Percentiles rank a stretch among this genome's conserved stretches.
Evolutionary conservation across 305 asterid species (phyloP).

Genomic region (Fraxinus nigra): DNA sequence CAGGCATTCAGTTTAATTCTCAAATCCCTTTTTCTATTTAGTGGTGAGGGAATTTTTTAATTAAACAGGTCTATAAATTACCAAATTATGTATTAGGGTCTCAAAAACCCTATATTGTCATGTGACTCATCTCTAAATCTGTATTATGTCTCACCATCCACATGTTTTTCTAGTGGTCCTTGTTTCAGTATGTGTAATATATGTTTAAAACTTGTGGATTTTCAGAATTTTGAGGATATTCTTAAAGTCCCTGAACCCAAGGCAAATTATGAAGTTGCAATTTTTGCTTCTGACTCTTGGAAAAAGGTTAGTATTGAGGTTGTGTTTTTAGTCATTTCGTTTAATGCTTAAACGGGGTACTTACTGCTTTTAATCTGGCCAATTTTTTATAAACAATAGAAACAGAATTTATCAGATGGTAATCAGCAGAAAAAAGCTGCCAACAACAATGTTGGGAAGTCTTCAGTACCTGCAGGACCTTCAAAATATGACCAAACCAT

Average conservation of each 20-base stretch:
- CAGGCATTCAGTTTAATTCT: neutral
- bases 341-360: neutral
- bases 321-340: neutral
- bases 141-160: neutral
- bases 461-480: conserved; percentile 26
- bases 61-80: neutral
- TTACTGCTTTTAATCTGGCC: neutral
- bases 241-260: conserved; percentile 60
- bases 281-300: conserved; percentile 63
- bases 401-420: conserved; percentile 35
- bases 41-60: neutral
- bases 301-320: conserved; percentile 46
- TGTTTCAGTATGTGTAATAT: conserved; percentile 16
- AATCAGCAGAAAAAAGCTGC: conserved; percentile 29
- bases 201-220: conserved; percentile 6
- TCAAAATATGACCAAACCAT: conserved; percentile 25
- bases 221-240: conserved; percentile 60
- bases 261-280: conserved; percentile 65
- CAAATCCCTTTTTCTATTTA: neutral
- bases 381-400: conserved; percentile 36
- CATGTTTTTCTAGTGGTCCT: neutral
- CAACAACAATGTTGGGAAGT: conserved; percentile 20
- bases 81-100: neutral
- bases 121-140: neutral
- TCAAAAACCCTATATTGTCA: neutral